Evolutionary conservation across 805 yeast genomes (phyloP).

Genomic region (Sugiyamaella valdiviana): DNA sequence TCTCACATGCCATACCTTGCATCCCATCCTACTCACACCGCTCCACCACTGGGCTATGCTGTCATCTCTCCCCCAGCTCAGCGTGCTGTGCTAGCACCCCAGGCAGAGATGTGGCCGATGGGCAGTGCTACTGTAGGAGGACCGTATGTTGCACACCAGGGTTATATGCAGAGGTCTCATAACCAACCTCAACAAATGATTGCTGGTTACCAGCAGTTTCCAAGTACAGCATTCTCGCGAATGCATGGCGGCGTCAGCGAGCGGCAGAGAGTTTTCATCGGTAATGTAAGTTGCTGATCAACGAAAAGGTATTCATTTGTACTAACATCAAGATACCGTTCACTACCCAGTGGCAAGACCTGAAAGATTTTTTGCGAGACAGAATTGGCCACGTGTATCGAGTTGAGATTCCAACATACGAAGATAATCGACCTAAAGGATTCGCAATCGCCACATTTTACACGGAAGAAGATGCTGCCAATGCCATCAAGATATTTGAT

Average conservation of each 20-base stretch:
- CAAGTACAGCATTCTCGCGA: neutral
- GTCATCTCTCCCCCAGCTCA: neutral
- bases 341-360: slow-evolving; percentile 29
- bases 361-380: slow-evolving; percentile 25
- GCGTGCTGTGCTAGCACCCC: neutral
- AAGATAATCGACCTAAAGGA: slow-evolving; percentile 45
- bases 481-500: slow-evolving; percentile 46
- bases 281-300: slow-evolving; percentile 22
- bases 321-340: slow-evolving; percentile 23
- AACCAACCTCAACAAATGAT: neutral
- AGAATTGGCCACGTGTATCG: slow-evolving; percentile 24
- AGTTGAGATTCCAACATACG: slow-evolving; percentile 37
- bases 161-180: neutral
- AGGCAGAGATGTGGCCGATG: neutral
- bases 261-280: slow-evolving; percentile 30
- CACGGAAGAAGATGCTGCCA: slow-evolving; percentile 41
- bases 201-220: neutral
- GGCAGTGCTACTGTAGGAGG: no score
- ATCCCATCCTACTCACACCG: neutral
- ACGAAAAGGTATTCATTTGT: neutral
- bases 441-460: slow-evolving; percentile 58
- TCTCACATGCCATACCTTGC: neutral
- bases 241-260: slow-evolving; percentile 11
- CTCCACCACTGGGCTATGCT: neutral
- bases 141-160: neutral